These are phyloP conservation scores for Schizonepeta tenuifolia DNA, from an alignment of 257 asterid species.

Conservation along the genomic window DNA sequence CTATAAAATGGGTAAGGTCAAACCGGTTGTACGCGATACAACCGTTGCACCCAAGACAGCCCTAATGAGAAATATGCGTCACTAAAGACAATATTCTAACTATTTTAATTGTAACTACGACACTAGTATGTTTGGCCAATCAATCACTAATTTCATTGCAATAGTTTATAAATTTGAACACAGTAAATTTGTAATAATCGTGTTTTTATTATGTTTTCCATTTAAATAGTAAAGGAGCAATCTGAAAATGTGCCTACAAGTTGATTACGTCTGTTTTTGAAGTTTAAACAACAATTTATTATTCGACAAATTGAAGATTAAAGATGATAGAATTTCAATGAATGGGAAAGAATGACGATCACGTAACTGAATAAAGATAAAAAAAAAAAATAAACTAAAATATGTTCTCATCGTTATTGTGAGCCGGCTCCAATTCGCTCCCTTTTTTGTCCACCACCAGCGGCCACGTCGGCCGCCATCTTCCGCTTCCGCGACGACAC, in stretches of 20 bases:
- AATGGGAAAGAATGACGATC: not conserved
- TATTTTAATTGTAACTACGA: too few relatives aligned
- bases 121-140: too few relatives aligned
- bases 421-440: not conserved
- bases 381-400: not conserved
- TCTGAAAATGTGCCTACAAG: not conserved
- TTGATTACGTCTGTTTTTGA: not conserved
- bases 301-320: not conserved
- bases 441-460: conserved; percentile 13
- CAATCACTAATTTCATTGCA: too few relatives aligned
- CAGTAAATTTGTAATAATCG: too few relatives aligned
- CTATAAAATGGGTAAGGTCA: too few relatives aligned
- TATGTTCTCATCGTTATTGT: not conserved
- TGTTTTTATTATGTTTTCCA: too few relatives aligned
- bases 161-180: too few relatives aligned
- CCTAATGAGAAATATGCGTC: too few relatives aligned
- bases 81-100: too few relatives aligned
- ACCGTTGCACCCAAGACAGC: too few relatives aligned
- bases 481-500: conserved; percentile 31
- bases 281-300: not conserved
- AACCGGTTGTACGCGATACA: too few relatives aligned
- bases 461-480: conserved; percentile 7
- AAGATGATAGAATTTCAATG: not conserved
- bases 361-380: not conserved
- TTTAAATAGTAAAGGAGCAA: not conserved